phyloP scores from a whole-genome alignment of 176 grass and related monocot species.

The Oryza glumipatula region DNA sequence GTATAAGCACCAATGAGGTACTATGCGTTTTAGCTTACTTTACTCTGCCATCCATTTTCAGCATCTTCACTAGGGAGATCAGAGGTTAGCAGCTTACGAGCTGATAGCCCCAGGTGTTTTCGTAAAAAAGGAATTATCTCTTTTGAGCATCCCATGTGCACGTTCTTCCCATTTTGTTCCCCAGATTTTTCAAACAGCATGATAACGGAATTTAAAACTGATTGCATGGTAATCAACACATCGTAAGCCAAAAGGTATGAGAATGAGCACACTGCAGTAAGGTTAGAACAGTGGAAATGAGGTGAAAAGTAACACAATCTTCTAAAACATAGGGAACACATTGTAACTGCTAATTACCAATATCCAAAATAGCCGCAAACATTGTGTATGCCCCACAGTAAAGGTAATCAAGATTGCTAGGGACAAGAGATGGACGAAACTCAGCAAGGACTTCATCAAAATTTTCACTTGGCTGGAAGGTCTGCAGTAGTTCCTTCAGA shows the following conservation, averaged over 20 bases:
- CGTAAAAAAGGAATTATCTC: conserved; percentile 62
- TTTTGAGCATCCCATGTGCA: conserved; percentile 56
- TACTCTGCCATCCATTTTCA: conserved; percentile 66
- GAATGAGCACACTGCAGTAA: conserved; percentile 64
- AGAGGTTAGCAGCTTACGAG: conserved; percentile 69
- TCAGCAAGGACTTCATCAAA: conserved; percentile 63
- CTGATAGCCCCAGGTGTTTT: conserved; percentile 66
- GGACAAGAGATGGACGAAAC: conserved; percentile 48
- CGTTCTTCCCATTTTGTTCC: conserved; percentile 64
- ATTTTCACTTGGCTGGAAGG: conserved; percentile 72
- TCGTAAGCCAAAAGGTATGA: conserved; percentile 69
- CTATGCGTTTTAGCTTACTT: conserved; percentile 57
- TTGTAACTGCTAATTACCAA: conserved; percentile 55
- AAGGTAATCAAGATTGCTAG: conserved; percentile 67
- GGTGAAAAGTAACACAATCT: conserved; percentile 4
- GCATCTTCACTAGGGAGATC: conserved; percentile 59
- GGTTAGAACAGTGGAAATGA: conserved; percentile 41
- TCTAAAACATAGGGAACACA: background rate
- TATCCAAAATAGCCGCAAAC: conserved; percentile 69
- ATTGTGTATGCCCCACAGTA: conserved; percentile 70
- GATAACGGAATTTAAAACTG: conserved; percentile 68
- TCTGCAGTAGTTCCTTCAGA: conserved; percentile 77
- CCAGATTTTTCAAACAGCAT: conserved; percentile 56
- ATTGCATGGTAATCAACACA: conserved; percentile 80
- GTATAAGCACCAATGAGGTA: conserved; percentile 18